Conservation (phyloP, 352 stramenopile species). For the Globisporangium middletonii region DNA sequence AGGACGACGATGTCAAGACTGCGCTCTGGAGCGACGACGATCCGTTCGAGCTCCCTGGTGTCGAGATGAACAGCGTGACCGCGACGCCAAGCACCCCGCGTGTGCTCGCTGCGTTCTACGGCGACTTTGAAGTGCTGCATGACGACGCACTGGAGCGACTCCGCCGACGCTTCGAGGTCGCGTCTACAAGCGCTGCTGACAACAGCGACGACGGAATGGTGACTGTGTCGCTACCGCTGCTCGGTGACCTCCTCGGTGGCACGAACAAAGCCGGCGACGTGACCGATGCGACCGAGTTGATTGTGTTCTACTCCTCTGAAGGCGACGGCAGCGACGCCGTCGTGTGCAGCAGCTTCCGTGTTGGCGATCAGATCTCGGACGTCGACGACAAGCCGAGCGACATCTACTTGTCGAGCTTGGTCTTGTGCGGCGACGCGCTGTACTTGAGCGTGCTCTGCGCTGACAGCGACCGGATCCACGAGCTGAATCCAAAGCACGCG, state of each 20-base stretch:
- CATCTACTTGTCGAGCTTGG: slow-evolving; percentile 42
- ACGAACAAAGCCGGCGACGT: slow-evolving; percentile 15
- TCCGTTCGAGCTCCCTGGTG: slow-evolving; percentile 10
- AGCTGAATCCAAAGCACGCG: slow-evolving; percentile 10
- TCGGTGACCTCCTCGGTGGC: slow-evolving; percentile 19
- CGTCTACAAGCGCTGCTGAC: slow-evolving; percentile 6
- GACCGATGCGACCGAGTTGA: slow-evolving; percentile 19
- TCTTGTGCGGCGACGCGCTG: slow-evolving; percentile 32
- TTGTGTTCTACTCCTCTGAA: slow-evolving; percentile 20
- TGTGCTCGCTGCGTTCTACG: slow-evolving; percentile 39
- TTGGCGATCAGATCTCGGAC: slow-evolving; percentile 25
- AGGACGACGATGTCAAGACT: no score
- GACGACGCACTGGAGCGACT: slow-evolving; percentile 22
- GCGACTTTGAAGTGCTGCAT: slow-evolving; percentile 36
- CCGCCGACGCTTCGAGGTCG: slow-evolving; percentile 8
- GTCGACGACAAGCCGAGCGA: slow-evolving; percentile 22
- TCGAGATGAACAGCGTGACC: background rate
- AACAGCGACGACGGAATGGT: slow-evolving; percentile 10
- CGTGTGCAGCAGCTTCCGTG: slow-evolving; percentile 17
- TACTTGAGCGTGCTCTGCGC: slow-evolving; percentile 42
- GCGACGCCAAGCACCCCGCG: background rate
- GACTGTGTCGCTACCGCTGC: slow-evolving; percentile 17
- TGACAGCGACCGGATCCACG: slow-evolving; percentile 9
- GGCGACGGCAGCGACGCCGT: slow-evolving; percentile 8
- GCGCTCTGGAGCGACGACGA: background rate